These are phyloP conservation scores for Malassezia vespertilionis DNA, from an alignment of 1,284 basidiomycete species.

Conservation along the genomic window DNA sequence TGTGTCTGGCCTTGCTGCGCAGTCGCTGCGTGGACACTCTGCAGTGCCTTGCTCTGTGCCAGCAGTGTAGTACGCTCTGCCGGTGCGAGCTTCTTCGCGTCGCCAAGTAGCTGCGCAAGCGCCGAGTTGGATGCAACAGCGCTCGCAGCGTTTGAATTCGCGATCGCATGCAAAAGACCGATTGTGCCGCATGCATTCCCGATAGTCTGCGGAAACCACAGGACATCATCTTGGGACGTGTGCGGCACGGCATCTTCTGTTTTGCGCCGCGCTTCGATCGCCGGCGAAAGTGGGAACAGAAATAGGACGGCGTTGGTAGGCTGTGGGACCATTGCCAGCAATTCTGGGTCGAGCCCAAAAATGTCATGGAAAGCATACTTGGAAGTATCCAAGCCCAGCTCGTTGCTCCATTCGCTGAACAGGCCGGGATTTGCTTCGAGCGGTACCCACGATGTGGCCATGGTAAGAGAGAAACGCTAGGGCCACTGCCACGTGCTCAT, in stretches of 20 bases:
- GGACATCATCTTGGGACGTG: conserved; percentile 13
- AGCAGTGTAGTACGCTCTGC: conserved; percentile 21
- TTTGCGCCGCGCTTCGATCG: conserved; percentile 21
- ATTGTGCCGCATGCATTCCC: conserved; percentile 48
- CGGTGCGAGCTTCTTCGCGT: conserved; percentile 19
- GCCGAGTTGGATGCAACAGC: conserved; percentile 25
- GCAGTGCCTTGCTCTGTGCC: conserved; percentile 22
- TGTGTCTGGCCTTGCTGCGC: conserved; percentile 36
- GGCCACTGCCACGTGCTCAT: too few relatives aligned
- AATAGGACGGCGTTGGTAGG: conserved; percentile 51
- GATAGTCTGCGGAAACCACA: conserved; percentile 47
- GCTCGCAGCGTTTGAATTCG: conserved; percentile 29
- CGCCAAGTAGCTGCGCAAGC: conserved; percentile 27
- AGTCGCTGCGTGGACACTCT: conserved; percentile 27
- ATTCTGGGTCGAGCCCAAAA: conserved; percentile 51
- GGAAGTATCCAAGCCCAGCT: conserved; percentile 36
- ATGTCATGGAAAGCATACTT: conserved; percentile 52
- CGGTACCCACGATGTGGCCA: conserved; percentile 36
- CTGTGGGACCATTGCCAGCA: conserved; percentile 50
- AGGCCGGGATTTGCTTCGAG: conserved; percentile 47
- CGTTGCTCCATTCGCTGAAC: conserved; percentile 34
- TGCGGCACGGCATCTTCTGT: conserved; percentile 20
- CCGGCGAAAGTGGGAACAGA: conserved; percentile 50
- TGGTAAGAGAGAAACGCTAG: too few relatives aligned
- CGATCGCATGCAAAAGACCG: conserved; percentile 42